Base-by-base conservation (phyloP, 2,329 filamentous ascomycete genomes). In the Didymella sp. region DNA sequence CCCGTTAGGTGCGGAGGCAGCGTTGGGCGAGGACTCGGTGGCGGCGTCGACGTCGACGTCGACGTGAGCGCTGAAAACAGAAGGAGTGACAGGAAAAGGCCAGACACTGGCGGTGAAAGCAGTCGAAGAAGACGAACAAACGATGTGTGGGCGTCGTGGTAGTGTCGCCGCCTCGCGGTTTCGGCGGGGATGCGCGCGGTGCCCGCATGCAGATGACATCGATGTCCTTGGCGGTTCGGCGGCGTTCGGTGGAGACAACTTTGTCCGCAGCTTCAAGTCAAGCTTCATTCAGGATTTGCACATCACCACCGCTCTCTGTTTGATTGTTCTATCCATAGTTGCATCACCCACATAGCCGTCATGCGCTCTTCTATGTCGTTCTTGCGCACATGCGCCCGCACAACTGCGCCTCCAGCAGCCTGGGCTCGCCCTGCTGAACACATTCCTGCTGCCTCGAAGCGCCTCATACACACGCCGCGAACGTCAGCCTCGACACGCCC, bases 401-500 rank as follows among this genome's bases (percentile, higher is more conserved):
- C 61, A 35, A 30, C 43, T 40, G 58, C 64, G 53, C 61, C 67
- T 31, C 64, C 61, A 49, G 31, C 53, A 33, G 33, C 47, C 21
- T 59, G 57, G 51, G 28, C 59, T 55, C 47, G 60, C 15, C 58
- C 57, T 41, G 45, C 64, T 41, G 48, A 64, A 46, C 58, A 51
- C 66, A 68, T 70, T 68, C 70, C 71, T 59, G 61, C 50, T 40
- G 53, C 61, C 37, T 57, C 63, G 61, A 61, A 59, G 45, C 69
- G 70, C 56, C 55, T 66, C 47, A 57, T 64, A 44, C 69, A 73
- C 55, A 61, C 63, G 55, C 70, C 67, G 64, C 71, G 63, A 73
- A 70, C 69, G 58, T 64, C 66, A 52, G 45, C 59, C 25, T 52
- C 49, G 33, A 33, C 35, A 21, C 66, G 69, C 21, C 69, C 68